A percentile compares a stretch with the other conserved stretches of the same genome.
Conservation (phyloP, 169 alveolate species). For the Cystoisospora suis region DNA sequence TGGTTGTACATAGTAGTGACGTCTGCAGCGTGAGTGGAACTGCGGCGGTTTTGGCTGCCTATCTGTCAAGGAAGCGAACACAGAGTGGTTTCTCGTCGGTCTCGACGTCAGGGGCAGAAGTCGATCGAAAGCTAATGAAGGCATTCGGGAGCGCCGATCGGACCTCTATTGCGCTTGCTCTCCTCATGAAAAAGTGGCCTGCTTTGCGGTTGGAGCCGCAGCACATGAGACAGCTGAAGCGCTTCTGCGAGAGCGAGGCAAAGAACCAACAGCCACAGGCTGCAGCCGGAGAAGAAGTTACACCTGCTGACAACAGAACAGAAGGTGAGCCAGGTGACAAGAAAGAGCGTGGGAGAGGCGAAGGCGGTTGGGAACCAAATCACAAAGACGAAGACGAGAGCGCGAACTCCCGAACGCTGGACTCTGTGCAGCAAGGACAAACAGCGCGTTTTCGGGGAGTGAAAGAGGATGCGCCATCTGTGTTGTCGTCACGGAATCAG, state of each 20-base stretch:
- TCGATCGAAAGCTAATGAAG: neutral
- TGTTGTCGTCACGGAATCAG: too few relatives aligned
- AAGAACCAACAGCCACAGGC: too few relatives aligned
- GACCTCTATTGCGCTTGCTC: neutral
- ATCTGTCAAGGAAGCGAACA: neutral
- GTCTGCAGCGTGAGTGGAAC: slow-evolving; percentile 22
- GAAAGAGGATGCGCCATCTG: too few relatives aligned
- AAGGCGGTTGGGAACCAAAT: too few relatives aligned
- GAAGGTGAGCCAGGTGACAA: too few relatives aligned
- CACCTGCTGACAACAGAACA: too few relatives aligned
- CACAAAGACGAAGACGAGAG: too few relatives aligned
- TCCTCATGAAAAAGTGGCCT: neutral
- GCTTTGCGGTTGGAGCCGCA: neutral
- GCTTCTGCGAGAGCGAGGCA: neutral
- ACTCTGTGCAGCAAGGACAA: too few relatives aligned
- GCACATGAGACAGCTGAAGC: neutral
- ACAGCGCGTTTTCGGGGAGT: too few relatives aligned
- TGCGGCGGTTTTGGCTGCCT: neutral
- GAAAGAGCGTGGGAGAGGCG: too few relatives aligned
- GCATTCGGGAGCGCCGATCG: neutral
- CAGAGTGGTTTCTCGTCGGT: neutral
- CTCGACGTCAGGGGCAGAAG: neutral
- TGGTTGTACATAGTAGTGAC: slow-evolving; percentile 14
- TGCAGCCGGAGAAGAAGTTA: too few relatives aligned
- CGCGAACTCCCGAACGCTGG: too few relatives aligned